A percentile compares a stretch with the other conserved stretches of the same genome.
phyloP scores from a whole-genome alignment of 1,139 yeast genomes.

The Suhomyces terraborum region DNA sequence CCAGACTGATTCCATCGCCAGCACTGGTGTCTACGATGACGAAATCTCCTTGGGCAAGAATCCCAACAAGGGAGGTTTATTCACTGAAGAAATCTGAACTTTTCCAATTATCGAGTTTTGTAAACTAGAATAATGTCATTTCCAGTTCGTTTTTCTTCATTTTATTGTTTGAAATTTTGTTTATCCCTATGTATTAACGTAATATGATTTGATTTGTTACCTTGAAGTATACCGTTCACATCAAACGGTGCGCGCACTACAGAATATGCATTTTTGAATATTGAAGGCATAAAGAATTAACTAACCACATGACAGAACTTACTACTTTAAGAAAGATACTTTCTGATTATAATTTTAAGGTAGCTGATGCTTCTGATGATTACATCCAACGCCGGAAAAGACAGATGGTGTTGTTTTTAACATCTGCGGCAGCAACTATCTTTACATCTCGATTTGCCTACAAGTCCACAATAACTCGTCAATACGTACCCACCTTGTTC shows the following conservation, averaged over 20 bases:
- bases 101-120: conserved; percentile 6
- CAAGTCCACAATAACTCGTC: conserved; percentile 70
- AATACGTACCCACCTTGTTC: conserved; percentile 75
- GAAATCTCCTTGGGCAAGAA: conserved; percentile 31
- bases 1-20: conserved; percentile 13
- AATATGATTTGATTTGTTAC: conserved; percentile 8
- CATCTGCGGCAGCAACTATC: conserved; percentile 72
- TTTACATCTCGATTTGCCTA: conserved; percentile 73
- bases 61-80: conserved; percentile 40
- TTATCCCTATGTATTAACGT: conserved; percentile 14
- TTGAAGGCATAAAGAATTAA: background rate
- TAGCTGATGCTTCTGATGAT: conserved; percentile 42
- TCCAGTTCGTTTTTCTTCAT: conserved; percentile 4
- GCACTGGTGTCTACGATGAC: conserved; percentile 25
- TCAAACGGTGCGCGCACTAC: background rate
- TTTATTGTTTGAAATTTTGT: conserved; percentile 6
- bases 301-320: conserved; percentile 9
- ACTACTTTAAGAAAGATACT: conserved; percentile 13
- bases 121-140: conserved; percentile 10
- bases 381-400: conserved; percentile 60
- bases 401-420: conserved; percentile 73
- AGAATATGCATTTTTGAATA: background rate
- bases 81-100: conserved; percentile 45
- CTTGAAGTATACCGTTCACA: background rate
- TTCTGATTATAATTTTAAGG: conserved; percentile 30